Percentiles rank a stretch among this genome's conserved stretches.
These are phyloP conservation scores for Sisymbrium altissimum DNA, from an alignment of 345 rosid species.

Conservation along the genomic window DNA sequence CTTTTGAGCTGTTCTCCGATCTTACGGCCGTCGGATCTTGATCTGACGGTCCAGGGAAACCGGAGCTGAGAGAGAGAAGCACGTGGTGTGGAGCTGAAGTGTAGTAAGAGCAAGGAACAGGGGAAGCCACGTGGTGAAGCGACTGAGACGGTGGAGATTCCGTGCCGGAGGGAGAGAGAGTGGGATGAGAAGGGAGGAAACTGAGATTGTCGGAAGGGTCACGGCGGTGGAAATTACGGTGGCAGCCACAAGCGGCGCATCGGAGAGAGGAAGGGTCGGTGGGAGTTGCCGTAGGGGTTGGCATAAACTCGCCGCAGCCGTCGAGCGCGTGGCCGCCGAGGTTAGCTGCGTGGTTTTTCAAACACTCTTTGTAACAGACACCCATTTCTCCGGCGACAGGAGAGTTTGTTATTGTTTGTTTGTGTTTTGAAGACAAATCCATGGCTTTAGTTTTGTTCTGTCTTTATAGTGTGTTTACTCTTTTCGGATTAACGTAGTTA, in stretches of 20 bases:
- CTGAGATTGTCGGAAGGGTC: slow-evolving; percentile 27
- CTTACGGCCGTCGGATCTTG: slow-evolving; percentile 25
- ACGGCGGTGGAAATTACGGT: slow-evolving; percentile 93
- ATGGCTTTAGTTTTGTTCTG: slow-evolving; percentile 16
- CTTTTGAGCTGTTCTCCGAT: slow-evolving; percentile 34
- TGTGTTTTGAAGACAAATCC: slow-evolving; percentile 27
- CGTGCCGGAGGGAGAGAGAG: slow-evolving; percentile 29
- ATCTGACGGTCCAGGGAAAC: slow-evolving; percentile 34
- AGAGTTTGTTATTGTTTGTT: slow-evolving; percentile 12
- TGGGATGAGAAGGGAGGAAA: slow-evolving; percentile 18
- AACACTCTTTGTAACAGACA: slow-evolving; percentile 74
- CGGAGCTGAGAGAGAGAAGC: slow-evolving; percentile 52
- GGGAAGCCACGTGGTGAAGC: slow-evolving; percentile 43
- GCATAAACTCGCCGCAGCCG: slow-evolving; percentile 91
- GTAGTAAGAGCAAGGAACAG: slow-evolving; percentile 59
- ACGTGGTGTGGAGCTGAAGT: slow-evolving; percentile 54
- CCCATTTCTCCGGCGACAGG: slow-evolving; percentile 31
- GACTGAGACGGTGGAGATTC: slow-evolving; percentile 36
- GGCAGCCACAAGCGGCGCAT: slow-evolving; percentile 92
- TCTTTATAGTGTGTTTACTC: slow-evolving; percentile 31
- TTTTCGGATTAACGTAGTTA: slow-evolving; percentile 16
- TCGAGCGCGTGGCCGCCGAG: slow-evolving; percentile 76
- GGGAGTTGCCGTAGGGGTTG: slow-evolving; percentile 31
- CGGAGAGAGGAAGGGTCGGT: slow-evolving; percentile 51
- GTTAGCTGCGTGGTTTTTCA: slow-evolving; percentile 73